Conservation (phyloP, 2,329 filamentous ascomycete species). For the Myriosclerotinia duriaeana region DNA sequence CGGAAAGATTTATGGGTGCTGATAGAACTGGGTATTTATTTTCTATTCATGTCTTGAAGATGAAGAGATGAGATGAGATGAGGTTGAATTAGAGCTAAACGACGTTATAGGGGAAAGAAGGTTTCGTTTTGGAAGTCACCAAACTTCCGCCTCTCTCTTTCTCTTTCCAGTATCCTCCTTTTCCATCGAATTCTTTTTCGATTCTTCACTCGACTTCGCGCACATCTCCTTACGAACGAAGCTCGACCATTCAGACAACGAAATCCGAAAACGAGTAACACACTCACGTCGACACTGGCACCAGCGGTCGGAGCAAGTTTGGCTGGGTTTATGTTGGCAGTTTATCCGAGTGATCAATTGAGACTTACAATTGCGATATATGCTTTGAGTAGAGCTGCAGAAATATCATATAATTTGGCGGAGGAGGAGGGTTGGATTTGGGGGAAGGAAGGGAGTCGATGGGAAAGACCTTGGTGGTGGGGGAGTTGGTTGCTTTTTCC, state of each 20-base stretch:
- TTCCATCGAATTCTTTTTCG: conserved; percentile 87
- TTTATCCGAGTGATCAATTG: conserved; percentile 68
- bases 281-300: conserved; percentile 78
- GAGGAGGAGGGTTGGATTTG: conserved; percentile 71
- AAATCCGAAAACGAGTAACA: conserved; percentile 72
- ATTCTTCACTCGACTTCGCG: conserved; percentile 78
- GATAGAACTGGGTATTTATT: conserved; percentile 27
- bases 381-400: conserved; percentile 73
- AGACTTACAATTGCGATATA: conserved; percentile 82
- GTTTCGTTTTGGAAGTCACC: conserved; percentile 62
- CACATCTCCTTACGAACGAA: conserved; percentile 75
- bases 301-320: conserved; percentile 89
- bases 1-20: conserved; percentile 49
- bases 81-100: conserved; percentile 21
- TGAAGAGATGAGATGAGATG: neutral
- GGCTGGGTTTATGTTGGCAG: conserved; percentile 77
- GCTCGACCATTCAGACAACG: conserved; percentile 77
- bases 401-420: conserved; percentile 81
- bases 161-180: conserved; percentile 80
- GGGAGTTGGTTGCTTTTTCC: conserved; percentile 82
- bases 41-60: neutral
- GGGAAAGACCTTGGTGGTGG: conserved; percentile 76
- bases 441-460: conserved; percentile 55
- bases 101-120: conserved; percentile 43
- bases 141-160: conserved; percentile 75